phyloP scores from a whole-genome alignment of 768 basidiomycete species.

The Rhodotorula taiwanensis region DNA sequence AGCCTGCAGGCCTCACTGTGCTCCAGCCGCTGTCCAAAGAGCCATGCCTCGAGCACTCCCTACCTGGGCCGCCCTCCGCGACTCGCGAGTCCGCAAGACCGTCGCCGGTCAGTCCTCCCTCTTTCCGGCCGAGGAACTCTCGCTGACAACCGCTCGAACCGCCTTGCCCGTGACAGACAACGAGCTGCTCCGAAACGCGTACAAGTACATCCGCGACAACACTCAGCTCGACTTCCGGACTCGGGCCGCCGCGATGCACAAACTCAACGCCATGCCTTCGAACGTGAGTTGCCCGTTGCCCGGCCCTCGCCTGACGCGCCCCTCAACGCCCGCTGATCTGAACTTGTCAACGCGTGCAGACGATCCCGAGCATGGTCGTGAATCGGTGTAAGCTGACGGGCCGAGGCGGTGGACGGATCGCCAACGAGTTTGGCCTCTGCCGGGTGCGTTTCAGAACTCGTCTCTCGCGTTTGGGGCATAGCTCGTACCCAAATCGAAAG shows the following conservation, averaged over 20 bases:
- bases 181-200: not conserved
- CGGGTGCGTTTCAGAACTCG: not conserved
- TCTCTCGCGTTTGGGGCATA: no score
- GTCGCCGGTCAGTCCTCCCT: no score
- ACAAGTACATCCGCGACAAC: not conserved
- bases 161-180: not conserved
- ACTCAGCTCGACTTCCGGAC: not conserved
- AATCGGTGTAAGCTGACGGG: not conserved
- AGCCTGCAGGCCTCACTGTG: no score
- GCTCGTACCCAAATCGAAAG: no score
- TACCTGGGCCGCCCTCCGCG: no score
- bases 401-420: not conserved
- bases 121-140: not conserved
- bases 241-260: not conserved
- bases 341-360: not conserved
- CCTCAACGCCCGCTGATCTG: no score
- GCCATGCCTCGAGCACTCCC: no score
- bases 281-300: not conserved
- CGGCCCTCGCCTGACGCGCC: no score
- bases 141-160: not conserved
- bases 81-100: no score
- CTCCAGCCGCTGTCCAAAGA: no score
- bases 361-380: not conserved
- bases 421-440: not conserved
- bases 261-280: not conserved